Base-by-base conservation (phyloP, 345 rosid species). In the Eucalyptus polybractea region DNA sequence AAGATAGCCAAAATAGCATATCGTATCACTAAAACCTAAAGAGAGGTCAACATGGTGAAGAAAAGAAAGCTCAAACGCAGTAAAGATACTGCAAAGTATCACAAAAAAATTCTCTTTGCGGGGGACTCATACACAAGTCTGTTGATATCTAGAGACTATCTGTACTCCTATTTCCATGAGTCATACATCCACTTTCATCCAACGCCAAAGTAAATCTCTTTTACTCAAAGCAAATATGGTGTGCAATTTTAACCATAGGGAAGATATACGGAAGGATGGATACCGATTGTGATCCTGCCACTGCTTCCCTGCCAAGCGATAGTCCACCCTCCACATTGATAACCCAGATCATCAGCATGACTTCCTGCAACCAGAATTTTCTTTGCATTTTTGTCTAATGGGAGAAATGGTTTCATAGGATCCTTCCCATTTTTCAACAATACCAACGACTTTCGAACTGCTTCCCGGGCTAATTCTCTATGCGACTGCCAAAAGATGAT, bases 321-420 rank as follows among this genome's bases (percentile, higher is more conserved):
- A 33, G 99, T 96, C 99, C 99, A 96, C 33, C 99, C 99, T 88
- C 99, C 99, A 45, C 98, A 96, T 88, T 96, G 99, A 91, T 92
- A 96, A 40, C 99, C 98, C 62, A 97, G 96, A 94, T 97, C 93
- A 89, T 97, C 96, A 60, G 98, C 97, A 89, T 97, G 99, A 17
- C 95, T 91, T 91, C 99, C 98, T 25, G 93, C 89, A 37, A 95
- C 95, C 67, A 97, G 96, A 90, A 97, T 94, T 89, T 90, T 97
- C 91, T 90, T 93, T 42, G 95, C 95, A 72, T 91, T 95, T 91
- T 91, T 93, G 87, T 96, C 95, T 62, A 97, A 89, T 54, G 99
- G 98, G 89, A 97, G 95, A 88, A 95, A 93, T 27, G 93, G 91
- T 88, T 93, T 93, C 60, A 89, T 88, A 72, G 91, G 89, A 72